phyloP scores from a whole-genome alignment of 257 asterid species.

The Pogostemon cablin region DNA sequence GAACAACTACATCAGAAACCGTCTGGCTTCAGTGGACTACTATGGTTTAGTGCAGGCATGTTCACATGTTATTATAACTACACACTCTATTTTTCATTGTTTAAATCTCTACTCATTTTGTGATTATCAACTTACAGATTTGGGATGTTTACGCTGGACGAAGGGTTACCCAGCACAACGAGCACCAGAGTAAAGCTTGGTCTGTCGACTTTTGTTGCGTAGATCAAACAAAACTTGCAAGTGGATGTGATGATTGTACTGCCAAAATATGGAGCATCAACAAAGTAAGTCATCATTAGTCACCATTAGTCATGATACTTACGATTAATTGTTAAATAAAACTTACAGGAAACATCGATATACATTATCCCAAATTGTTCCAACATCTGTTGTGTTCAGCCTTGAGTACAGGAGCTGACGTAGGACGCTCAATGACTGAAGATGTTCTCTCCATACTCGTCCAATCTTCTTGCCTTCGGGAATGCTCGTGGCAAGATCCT shows the following conservation, averaged over 20 bases:
- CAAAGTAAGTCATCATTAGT: slow-evolving; percentile 40
- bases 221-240: slow-evolving; percentile 61
- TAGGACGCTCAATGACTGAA: too few relatives aligned
- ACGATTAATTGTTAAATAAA: background rate
- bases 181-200: slow-evolving; percentile 59
- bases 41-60: slow-evolving; percentile 64
- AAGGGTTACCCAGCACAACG: slow-evolving; percentile 36
- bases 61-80: background rate
- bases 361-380: slow-evolving; percentile 44
- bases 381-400: slow-evolving; percentile 60
- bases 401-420: too few relatives aligned
- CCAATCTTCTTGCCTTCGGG: slow-evolving; percentile 54
- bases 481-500: slow-evolving; percentile 50
- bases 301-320: background rate
- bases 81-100: too few relatives aligned
- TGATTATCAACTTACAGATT: slow-evolving; percentile 33
- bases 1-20: slow-evolving; percentile 55
- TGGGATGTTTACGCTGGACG: slow-evolving; percentile 62
- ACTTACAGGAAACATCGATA: slow-evolving; percentile 41
- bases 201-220: slow-evolving; percentile 61
- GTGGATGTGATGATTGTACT: slow-evolving; percentile 71
- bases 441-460: slow-evolving; percentile 51
- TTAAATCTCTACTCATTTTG: too few relatives aligned
- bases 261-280: slow-evolving; percentile 62
- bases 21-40: slow-evolving; percentile 54